phyloP scores from a whole-genome alignment of 805 yeast species.

The Metschnikowia borealis region DNA sequence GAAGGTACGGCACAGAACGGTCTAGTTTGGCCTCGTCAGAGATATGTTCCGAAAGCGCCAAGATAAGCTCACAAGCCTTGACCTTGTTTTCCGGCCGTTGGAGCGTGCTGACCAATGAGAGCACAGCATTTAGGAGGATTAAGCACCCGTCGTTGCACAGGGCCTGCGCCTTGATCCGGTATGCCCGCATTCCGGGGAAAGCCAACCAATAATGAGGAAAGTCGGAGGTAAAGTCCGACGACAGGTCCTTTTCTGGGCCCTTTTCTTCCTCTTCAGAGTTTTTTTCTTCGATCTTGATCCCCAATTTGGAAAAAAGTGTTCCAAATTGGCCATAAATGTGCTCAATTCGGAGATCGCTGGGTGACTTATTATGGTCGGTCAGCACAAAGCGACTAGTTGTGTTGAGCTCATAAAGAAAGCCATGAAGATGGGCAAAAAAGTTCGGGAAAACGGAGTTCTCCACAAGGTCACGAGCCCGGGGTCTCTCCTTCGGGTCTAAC shows the following conservation, averaged over 20 bases:
- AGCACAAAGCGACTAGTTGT: slow-evolving; percentile 17
- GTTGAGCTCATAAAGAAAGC: slow-evolving; percentile 50
- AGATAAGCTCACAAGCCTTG: slow-evolving; percentile 70
- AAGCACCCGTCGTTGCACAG: slow-evolving; percentile 20
- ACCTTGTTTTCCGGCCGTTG: slow-evolving; percentile 56
- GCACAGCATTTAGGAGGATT: slow-evolving; percentile 53
- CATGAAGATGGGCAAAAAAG: slow-evolving; percentile 46
- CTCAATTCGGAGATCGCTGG: slow-evolving; percentile 49
- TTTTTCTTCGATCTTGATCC: slow-evolving; percentile 7
- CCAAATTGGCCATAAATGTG: slow-evolving; percentile 58
- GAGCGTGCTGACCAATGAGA: slow-evolving; percentile 59
- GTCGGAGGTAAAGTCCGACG: neutral
- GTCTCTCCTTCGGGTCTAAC: slow-evolving; percentile 58
- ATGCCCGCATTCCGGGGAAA: slow-evolving; percentile 49
- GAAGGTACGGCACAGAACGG: slow-evolving; percentile 75
- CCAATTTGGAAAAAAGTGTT: slow-evolving; percentile 29
- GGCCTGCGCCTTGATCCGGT: slow-evolving; percentile 36
- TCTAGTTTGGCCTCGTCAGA: slow-evolving; percentile 84
- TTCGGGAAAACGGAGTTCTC: slow-evolving; percentile 57
- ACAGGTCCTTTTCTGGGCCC: too few species aligned
- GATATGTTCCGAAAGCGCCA: slow-evolving; percentile 70
- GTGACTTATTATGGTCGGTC: slow-evolving; percentile 19
- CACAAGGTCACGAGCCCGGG: slow-evolving; percentile 52
- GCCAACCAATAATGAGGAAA: slow-evolving; percentile 37
- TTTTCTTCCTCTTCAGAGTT: too few species aligned